Evolutionary conservation across 225 moss, liverwort and hornwort species (phyloP), one percentile per base, ranked within the genome.

Genomic region (Physcomitrium patens): DNA sequence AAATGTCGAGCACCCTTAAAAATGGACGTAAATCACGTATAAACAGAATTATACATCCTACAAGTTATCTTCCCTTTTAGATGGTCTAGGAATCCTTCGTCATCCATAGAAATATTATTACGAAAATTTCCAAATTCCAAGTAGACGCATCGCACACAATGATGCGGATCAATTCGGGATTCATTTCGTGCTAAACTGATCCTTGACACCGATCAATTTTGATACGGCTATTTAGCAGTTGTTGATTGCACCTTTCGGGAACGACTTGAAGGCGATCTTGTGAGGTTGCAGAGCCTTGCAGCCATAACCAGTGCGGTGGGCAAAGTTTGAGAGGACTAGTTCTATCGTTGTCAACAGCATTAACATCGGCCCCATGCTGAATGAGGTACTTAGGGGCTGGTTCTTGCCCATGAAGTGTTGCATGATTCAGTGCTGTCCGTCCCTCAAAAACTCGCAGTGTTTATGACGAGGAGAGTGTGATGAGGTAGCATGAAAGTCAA

Each of bases 351-450:
- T 93, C 90, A 37, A 49, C 72, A 22, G 77, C 77, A 49, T 79
- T 70, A 23, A 82, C 61, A 53, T 93, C 83, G 54, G 89, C 93
- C 75, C 92, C 90, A 56, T 83, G 67, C 44, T 79, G 77, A 65
- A 90, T 62, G 22, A 90, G 81, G 81, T 80, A 79, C 60, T 84
- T 90, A 2, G 87, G 90, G 69, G 91, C 80, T 59, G 79, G 70
- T 63, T 93, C 89, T 50, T 83, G 89, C 74, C 90, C 90, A 74
- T 86, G 85, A 48, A 80, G 80, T 56, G 81, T 84, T 50, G 89
- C 89, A 67, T 90, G 85, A 72, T 91, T 87, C 27, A 91, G 80
- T 53, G 90, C 85, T 63, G 89, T 89, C 78, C 89, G 89, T 47
- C 86, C 87, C 67, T 90, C 87, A 23, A 74, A 74, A 81, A 87